Evolutionary conservation across 805 yeast genomes (phyloP).

Genomic region (Vanderwaltozyma tropicalis): DNA sequence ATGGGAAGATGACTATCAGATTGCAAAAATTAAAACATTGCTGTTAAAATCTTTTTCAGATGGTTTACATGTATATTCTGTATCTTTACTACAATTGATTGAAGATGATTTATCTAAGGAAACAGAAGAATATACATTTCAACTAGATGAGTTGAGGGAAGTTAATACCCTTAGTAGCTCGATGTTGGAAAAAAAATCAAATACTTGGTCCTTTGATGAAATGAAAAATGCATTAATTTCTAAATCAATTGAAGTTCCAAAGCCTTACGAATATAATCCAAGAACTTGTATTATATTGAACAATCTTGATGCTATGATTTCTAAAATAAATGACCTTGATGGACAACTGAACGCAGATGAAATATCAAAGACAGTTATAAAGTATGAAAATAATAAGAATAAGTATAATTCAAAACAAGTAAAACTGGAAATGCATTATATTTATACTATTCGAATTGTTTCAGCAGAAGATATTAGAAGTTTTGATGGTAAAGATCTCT

Average conservation of each 20-base stretch:
- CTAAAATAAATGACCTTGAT: constrained; percentile 43
- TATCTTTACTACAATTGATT: constrained; percentile 28
- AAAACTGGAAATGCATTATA: constrained; percentile 31
- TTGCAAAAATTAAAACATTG: constrained; percentile 49
- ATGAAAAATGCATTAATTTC: constrained; percentile 41
- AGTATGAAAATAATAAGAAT: constrained; percentile 28
- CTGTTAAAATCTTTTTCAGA: constrained; percentile 55
- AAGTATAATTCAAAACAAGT: constrained; percentile 9
- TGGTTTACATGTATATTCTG: constrained; percentile 44
- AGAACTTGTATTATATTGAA: constrained; percentile 70
- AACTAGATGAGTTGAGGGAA: too few species aligned
- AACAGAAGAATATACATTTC: constrained; percentile 14
- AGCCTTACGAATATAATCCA: constrained; percentile 48
- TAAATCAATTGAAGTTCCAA: constrained; percentile 31
- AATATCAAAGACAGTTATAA: constrained; percentile 34
- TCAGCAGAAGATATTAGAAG: constrained; percentile 53
- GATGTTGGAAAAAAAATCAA: constrained; percentile 1
- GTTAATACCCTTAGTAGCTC: not conserved
- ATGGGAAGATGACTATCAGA: constrained; percentile 59
- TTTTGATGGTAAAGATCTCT: constrained; percentile 35
- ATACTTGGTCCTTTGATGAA: constrained; percentile 29
- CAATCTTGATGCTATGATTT: constrained; percentile 45
- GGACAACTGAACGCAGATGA: constrained; percentile 47
- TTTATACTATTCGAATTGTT: constrained; percentile 54
- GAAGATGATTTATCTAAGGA: constrained; percentile 30